Evolutionary conservation across 768 basidiomycete genomes (phyloP), one percentile per base, ranked within the genome.

Genomic region (Serendipita sp.): DNA sequence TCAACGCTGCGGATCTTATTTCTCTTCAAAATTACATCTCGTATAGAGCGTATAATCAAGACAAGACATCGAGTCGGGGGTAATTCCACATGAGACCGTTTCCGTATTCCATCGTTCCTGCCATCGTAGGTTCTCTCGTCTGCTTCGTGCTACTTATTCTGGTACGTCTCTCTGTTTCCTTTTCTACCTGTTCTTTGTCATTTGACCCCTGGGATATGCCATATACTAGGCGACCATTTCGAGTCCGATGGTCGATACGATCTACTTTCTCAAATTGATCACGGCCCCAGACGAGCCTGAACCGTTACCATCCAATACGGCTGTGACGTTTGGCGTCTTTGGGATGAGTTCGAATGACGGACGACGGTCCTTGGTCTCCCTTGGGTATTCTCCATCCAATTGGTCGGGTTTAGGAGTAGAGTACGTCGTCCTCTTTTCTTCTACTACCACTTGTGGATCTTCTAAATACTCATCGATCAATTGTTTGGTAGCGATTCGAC

Each of bases 231-330:
- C 35, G 23, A 60, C 56, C 7, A 35, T 60, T n/a, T 60, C 56
- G 28, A 60, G 23, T 10, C 56, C 56, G 16, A 28, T 60, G 56
- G 23, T 23, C 23, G 32, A 60, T 3, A 5, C 28, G 28, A 35
- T 60, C 56, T 60, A 60, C 56, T 60, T 60, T 36, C 34, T 60
- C 23, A 30, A 36, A 60, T 35, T 60, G 10, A 35, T 60, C 56
- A 32, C 56, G 13, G 56, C 16, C n/a, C 56, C 56, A 23, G n/a
- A 60, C 56, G 56, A 60, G n/a, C 56, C 56, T 30, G 5, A 4
- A 28, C 56, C 56, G n/a, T 36, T 60, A 16, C 56, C 56, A 1
- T 60, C 56, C 35, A 60, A 60, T n/a, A 8, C 7, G 4, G 2
- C n/a, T 8, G 56, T 60, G 16, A 60, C 18, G 4, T 60, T 30